These are phyloP conservation scores for Dendryphion nanum DNA, from an alignment of 2,329 filamentous ascomycete genomes.

Conservation along the genomic window DNA sequence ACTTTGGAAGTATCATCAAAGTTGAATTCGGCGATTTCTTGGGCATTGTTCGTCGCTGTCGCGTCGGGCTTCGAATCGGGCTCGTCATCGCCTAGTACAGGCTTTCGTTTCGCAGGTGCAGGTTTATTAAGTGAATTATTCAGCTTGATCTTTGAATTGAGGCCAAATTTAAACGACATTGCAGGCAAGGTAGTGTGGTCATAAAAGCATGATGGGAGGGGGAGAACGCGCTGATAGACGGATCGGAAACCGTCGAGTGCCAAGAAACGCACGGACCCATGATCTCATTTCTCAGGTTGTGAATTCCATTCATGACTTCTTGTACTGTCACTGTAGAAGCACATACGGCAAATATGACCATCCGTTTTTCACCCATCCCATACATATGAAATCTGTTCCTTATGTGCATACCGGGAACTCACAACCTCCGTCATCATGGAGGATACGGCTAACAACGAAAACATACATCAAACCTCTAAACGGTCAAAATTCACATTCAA, in stretches of 20 bases:
- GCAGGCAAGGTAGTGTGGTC: too few species aligned
- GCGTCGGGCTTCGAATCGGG: constrained; percentile 46
- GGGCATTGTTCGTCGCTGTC: constrained; percentile 41
- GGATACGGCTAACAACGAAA: too few species aligned
- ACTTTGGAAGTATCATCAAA: constrained; percentile 48
- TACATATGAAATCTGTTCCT: too few species aligned
- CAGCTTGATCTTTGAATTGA: constrained; percentile 60
- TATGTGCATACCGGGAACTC: too few species aligned
- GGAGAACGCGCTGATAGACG: too few species aligned
- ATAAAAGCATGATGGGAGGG: too few species aligned
- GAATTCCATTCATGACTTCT: constrained; percentile 1
- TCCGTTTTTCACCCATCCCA: too few species aligned
- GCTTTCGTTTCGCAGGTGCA: constrained; percentile 26
- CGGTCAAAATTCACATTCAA: constrained; percentile 43
- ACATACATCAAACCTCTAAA: constrained; percentile 16
- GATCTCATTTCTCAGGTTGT: constrained; percentile 2
- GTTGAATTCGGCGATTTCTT: constrained; percentile 59
- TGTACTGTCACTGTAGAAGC: too few species aligned
- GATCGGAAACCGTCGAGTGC: too few species aligned
- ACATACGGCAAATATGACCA: too few species aligned
- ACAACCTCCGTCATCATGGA: too few species aligned
- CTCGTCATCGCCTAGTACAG: constrained; percentile 55
- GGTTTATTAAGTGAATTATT: constrained; percentile 19
- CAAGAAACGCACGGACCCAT: constrained; percentile 1
- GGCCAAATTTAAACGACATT: constrained; percentile 54